A percentile compares a stretch with the other conserved stretches of the same genome.
phyloP scores from a whole-genome alignment of 768 basidiomycete genomes.

The Vararia minispora region DNA sequence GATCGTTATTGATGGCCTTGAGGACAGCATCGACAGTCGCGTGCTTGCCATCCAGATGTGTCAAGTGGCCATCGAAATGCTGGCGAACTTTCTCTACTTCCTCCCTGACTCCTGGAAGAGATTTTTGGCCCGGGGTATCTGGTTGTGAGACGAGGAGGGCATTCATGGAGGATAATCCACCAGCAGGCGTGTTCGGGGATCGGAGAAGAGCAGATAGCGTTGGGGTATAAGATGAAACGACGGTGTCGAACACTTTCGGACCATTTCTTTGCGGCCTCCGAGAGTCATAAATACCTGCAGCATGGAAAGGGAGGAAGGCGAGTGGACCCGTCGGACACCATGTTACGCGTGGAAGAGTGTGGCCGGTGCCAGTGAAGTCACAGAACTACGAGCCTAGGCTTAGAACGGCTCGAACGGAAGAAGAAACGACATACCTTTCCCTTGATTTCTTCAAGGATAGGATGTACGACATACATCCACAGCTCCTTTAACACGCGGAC shows the following conservation, averaged over 20 bases:
- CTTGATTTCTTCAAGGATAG: too few species aligned
- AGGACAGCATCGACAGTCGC: conserved; percentile 6
- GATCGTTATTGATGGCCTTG: not conserved
- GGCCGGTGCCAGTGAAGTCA: not conserved
- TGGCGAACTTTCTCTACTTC: too few species aligned
- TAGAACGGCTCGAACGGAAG: too few species aligned
- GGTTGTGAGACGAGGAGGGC: too few species aligned
- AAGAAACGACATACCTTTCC: too few species aligned
- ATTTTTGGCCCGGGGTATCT: too few species aligned
- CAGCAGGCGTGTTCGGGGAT: not conserved
- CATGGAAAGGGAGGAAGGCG: not conserved
- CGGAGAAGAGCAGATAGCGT: not conserved
- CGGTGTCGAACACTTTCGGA: not conserved
- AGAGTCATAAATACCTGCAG: not conserved
- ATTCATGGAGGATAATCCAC: too few species aligned
- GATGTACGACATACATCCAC: too few species aligned
- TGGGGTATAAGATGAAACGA: not conserved
- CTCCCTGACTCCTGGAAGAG: too few species aligned
- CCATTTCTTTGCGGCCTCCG: too few species aligned
- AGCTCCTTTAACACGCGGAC: too few species aligned
- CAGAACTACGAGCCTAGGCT: not conserved
- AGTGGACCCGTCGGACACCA: not conserved
- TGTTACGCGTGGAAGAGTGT: not conserved
- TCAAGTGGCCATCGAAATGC: not conserved
- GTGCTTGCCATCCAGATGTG: not conserved